Evolutionary conservation across 2,329 filamentous ascomycete genomes (phyloP).

Genomic region (Leptographium radiaticola): DNA sequence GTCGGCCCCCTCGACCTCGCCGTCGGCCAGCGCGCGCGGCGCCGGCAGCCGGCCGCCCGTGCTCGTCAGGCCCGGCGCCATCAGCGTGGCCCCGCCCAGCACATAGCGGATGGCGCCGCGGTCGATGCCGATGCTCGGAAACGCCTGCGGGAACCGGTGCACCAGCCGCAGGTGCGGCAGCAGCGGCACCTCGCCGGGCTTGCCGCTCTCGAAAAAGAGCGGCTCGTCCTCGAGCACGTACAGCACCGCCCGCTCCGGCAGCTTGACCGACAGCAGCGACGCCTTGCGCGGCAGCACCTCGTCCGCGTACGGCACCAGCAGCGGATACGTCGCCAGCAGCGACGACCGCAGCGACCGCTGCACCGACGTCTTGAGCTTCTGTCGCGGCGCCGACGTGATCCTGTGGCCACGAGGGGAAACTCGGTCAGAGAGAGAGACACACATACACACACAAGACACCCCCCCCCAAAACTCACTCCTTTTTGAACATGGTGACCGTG

Average conservation of each 20-base stretch:
- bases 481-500: slow-evolving; percentile 67
- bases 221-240: slow-evolving; percentile 70
- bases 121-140: slow-evolving; percentile 81
- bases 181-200: slow-evolving; percentile 32
- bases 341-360: slow-evolving; percentile 77
- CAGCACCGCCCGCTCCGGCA: slow-evolving; percentile 79
- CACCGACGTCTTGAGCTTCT: slow-evolving; percentile 94
- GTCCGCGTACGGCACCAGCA: slow-evolving; percentile 78
- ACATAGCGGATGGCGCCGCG: slow-evolving; percentile 95
- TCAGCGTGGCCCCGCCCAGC: slow-evolving; percentile 80
- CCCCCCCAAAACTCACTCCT: slow-evolving; percentile 49
- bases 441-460: not conserved
- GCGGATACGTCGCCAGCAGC: slow-evolving; percentile 72
- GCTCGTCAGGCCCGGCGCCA: slow-evolving; percentile 87
- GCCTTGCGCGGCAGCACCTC: slow-evolving; percentile 92
- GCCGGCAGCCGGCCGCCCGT: slow-evolving; percentile 67
- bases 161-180: slow-evolving; percentile 82
- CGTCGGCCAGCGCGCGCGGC: slow-evolving; percentile 17
- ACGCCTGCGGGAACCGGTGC: slow-evolving; percentile 75
- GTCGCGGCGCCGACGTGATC: slow-evolving; percentile 66
- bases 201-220: slow-evolving; percentile 81
- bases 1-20: slow-evolving; percentile 28
- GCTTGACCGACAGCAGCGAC: slow-evolving; percentile 79
- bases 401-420: slow-evolving; percentile 25
- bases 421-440: not conserved